Percentiles rank a stretch among this genome's conserved stretches.
phyloP scores from a whole-genome alignment of 176 grass and related monocot genomes.

The Cenchrus purpureus region DNA sequence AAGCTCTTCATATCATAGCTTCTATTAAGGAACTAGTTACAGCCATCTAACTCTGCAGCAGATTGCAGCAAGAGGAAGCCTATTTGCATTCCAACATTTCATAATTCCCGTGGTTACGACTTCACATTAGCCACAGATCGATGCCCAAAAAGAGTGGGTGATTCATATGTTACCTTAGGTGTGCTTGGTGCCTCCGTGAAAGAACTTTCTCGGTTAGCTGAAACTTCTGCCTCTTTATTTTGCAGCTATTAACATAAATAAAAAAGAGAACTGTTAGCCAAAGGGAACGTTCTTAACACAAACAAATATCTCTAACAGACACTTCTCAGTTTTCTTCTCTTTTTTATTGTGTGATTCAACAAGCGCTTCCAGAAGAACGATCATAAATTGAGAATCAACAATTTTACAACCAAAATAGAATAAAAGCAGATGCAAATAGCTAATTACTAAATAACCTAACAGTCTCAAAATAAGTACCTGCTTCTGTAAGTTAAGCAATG shows the following conservation, averaged over 20 bases:
- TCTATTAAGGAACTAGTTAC: conserved; percentile 5
- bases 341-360: conserved; percentile 5
- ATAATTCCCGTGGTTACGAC: neutral
- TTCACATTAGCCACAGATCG: conserved; percentile 15
- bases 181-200: conserved; percentile 84
- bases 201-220: conserved; percentile 79
- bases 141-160: neutral
- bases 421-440: conserved; percentile 6
- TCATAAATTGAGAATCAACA: neutral
- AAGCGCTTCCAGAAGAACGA: neutral
- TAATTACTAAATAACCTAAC: conserved; percentile 23
- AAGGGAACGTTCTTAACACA: conserved; percentile 14
- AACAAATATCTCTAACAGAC: conserved; percentile 7
- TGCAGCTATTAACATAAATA: conserved; percentile 68
- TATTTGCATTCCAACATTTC: neutral
- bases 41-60: neutral
- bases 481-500: conserved; percentile 96
- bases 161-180: conserved; percentile 69
- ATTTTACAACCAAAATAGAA: conserved; percentile 5
- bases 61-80: neutral
- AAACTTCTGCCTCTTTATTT: conserved; percentile 82
- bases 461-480: conserved; percentile 60
- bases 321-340: neutral
- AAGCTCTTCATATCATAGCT: conserved; percentile 25
- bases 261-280: conserved; percentile 33